Evolutionary conservation across 768 basidiomycete genomes (phyloP), one percentile per base, ranked within the genome.

Genomic region (Boletus patriciae): DNA sequence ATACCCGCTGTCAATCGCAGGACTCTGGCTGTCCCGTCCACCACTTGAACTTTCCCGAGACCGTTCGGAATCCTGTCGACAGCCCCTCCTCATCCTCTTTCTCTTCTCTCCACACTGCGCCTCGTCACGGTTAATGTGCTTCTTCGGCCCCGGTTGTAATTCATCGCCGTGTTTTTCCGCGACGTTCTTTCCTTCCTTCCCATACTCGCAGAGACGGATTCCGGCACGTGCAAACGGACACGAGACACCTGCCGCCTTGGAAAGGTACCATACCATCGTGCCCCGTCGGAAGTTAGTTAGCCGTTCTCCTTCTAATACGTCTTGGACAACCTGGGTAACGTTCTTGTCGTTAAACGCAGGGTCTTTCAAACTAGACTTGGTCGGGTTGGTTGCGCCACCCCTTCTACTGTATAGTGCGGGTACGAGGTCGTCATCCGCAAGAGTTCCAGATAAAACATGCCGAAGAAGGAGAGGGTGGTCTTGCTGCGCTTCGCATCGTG

Each of bases 191-290:
- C 80, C 80, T 55, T 77, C 75, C 66, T 84, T 81, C 19, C 75
- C 76, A 67, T 88, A 88, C 44, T 90, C 83, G 67, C 81, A 86
- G 4, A 89, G 78, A 37, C 83, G 78, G 48, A 92, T 86, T n/a
- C 88, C 87, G 1, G 81, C 85, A 55, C 83, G 78, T 6, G 85
- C 75, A 68, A 92, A 92, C 6, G 89, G 89, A 71, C 89, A 91
- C 0, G 85, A 83, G 7, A 84, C 80, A 48, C 90, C 90, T 10
- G 88, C 83, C 18, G 86, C 87, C 62, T 83, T 81, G 67, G 84
- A 85, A 56, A 92, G 78, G 70, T 90, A 92, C 88, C 88, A 92
- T 16, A 92, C 88, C 65, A 83, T 82, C 43, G 89, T 92, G 31
- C 90, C 90, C 36, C 85, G 80, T 54, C 89, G 79, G 66, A 90